Base-by-base conservation (phyloP, 2,329 filamentous ascomycete species). In the Fusarium sp. region DNA sequence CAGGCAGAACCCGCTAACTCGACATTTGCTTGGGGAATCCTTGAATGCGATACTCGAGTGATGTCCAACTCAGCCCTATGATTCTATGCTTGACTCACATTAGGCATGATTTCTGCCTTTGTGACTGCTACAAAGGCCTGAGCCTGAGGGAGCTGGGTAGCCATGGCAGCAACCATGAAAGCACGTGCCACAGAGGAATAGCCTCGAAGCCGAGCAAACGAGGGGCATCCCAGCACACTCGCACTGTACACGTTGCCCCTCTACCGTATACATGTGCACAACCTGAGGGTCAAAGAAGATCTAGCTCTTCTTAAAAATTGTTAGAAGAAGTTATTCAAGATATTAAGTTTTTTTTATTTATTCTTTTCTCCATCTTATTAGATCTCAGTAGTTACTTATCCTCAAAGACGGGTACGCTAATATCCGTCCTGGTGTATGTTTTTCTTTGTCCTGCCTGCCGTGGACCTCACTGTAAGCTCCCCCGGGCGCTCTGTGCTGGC, bases 161-260 rank as follows among this genome's bases (percentile, higher is more conserved):
- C 48, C 13, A 67, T 41, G 57, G 37, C 31, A 59, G 14, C 39
- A 58, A 20, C 29, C 24, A 68, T 61, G 54, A 22, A 59, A 64
- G 72, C 72, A 75, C 72, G 72, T 66, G 68, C 72, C 68, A 66
- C 64, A 31, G 6, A 37, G 20, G 35, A 58, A 6, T 14, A 37
- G 35, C 31, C 35, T 65, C 41, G 43, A 52, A 16, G 31, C 58
- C 31, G 16, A 35, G 20, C 31, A 64, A 54, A 69, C 41, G 71
- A 69, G 65, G 73, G 73, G 60, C 50, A 64, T 56, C 41, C 45
- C 37, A 7, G 43, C 2, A 27, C 48, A 6, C 18, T 76, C 60
- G 48, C 75, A 78, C 76, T 78, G 76, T 77, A 73, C 71, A 74
- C 67, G 67, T 69, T 71, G 54, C 67, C 67, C 70, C 74, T 71